phyloP scores from a whole-genome alignment of 108 stramenopile species.

The Aureococcus anophagefferens region DNA sequence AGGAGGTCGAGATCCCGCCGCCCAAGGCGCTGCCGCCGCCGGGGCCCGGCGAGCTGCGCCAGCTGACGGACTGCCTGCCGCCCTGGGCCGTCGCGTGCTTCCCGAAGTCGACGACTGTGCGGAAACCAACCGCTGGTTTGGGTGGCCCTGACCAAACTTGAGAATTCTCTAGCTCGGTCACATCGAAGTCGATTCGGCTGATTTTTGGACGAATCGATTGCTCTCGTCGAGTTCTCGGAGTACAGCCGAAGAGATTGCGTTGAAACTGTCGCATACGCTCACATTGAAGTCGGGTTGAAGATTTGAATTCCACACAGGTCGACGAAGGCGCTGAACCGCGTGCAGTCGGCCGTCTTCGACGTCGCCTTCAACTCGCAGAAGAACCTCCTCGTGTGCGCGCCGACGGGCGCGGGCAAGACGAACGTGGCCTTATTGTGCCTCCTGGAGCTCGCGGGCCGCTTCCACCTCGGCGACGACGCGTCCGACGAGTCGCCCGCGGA shows the following conservation, averaged over 20 bases:
- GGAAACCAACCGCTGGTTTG: too few species aligned
- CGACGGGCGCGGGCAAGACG: slow-evolving; percentile 92
- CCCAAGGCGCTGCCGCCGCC: slow-evolving; percentile 42
- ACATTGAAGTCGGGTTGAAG: too few species aligned
- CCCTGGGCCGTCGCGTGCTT: slow-evolving; percentile 51
- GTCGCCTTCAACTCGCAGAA: slow-evolving; percentile 56
- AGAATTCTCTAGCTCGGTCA: too few species aligned
- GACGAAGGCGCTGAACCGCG: slow-evolving; percentile 71
- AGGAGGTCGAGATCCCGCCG: slow-evolving; percentile 70
- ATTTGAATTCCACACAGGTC: too few species aligned
- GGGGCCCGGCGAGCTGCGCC: slow-evolving; percentile 21
- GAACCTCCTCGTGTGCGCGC: slow-evolving; percentile 95
- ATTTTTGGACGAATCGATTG: too few species aligned
- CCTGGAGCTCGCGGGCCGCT: slow-evolving; percentile 55
- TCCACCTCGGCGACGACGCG: slow-evolving; percentile 51
- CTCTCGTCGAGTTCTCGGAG: too few species aligned
- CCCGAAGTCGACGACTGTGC: too few species aligned
- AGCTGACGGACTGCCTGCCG: slow-evolving; percentile 39
- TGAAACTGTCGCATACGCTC: too few species aligned
- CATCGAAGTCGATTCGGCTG: too few species aligned
- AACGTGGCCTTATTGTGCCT: slow-evolving; percentile 90
- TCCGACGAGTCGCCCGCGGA: slow-evolving; percentile 30
- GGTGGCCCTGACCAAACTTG: too few species aligned
- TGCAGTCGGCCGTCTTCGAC: slow-evolving; percentile 87
- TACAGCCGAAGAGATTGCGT: too few species aligned